Evolutionary conservation across 306 rosid genomes (phyloP).

Genomic region (Dryas drummondii): DNA sequence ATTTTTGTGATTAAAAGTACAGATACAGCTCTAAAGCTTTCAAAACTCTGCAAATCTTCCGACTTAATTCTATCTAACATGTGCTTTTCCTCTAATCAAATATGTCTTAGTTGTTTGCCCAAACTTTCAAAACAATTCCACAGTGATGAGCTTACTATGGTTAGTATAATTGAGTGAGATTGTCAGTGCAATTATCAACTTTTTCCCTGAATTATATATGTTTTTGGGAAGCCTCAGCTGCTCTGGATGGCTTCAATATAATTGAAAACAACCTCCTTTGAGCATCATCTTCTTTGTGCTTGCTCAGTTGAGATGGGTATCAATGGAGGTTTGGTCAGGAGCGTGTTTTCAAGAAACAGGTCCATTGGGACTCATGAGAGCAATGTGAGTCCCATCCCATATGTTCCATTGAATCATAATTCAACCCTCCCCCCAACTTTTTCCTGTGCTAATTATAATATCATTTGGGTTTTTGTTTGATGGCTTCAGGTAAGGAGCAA

Average conservation of each 20-base stretch:
- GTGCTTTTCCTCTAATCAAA: constrained; percentile 32
- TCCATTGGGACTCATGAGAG: constrained; percentile 46
- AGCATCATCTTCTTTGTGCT: constrained; percentile 31
- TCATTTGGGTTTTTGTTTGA: constrained; percentile 1
- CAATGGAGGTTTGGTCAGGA: constrained; percentile 68
- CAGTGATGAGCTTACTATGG: constrained; percentile 21
- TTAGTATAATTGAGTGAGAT: constrained; percentile 31
- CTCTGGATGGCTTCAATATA: constrained; percentile 38
- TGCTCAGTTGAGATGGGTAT: constrained; percentile 61
- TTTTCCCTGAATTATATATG: constrained; percentile 36
- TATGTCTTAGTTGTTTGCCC: constrained; percentile 7
- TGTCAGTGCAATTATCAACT: constrained; percentile 28
- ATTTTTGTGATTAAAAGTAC: constrained; percentile 38
- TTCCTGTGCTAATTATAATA: background rate
- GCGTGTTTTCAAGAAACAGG: constrained; percentile 69
- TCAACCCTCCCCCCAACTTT: background rate
- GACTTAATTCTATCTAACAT: constrained; percentile 36
- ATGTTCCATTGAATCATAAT: background rate
- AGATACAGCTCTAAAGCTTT: constrained; percentile 54
- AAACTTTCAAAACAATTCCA: constrained; percentile 22
- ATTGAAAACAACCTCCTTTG: constrained; percentile 23
- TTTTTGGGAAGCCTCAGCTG: constrained; percentile 25
- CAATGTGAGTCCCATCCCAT: constrained; percentile 49
- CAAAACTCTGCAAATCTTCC: constrained; percentile 32
- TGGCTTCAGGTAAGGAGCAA: constrained; percentile 51